These are phyloP conservation scores for Hysterium pulicare DNA, from an alignment of 2,329 filamentous ascomycete genomes.

Conservation along the genomic window DNA sequence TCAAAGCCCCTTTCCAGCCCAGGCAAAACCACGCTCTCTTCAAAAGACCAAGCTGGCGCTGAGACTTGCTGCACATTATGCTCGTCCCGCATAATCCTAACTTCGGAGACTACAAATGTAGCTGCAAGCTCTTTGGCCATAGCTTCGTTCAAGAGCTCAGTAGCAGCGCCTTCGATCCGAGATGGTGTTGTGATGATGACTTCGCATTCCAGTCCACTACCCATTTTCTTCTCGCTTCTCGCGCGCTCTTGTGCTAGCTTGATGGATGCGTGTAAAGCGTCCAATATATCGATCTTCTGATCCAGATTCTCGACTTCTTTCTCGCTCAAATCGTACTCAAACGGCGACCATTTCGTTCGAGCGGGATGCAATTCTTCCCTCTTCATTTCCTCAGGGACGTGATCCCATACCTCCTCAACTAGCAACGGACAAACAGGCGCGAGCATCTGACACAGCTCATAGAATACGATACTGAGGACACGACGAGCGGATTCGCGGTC, in stretches of 20 bases:
- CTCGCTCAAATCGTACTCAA: slow-evolving; percentile 6
- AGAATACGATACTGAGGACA: slow-evolving; percentile 60
- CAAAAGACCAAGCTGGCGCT: slow-evolving; percentile 40
- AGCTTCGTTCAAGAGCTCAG: slow-evolving; percentile 6
- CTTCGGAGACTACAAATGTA: slow-evolving; percentile 43
- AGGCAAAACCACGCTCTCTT: slow-evolving; percentile 15
- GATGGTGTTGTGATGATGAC: slow-evolving; percentile 51
- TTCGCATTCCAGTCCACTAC: slow-evolving; percentile 75
- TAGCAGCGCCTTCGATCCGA: slow-evolving; percentile 21
- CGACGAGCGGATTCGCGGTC: slow-evolving; percentile 58
- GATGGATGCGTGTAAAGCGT: slow-evolving; percentile 60
- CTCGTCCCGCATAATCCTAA: slow-evolving; percentile 17
- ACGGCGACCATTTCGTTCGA: slow-evolving; percentile 20
- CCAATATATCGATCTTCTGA: slow-evolving; percentile 37
- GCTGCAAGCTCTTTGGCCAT: slow-evolving; percentile 32
- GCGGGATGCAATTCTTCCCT: slow-evolving; percentile 21
- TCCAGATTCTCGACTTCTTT: slow-evolving; percentile 16
- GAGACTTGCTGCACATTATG: slow-evolving; percentile 10
- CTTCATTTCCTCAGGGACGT: slow-evolving; percentile 65
- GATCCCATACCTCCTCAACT: slow-evolving; percentile 84
- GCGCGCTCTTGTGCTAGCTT: slow-evolving; percentile 74
- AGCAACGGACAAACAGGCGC: slow-evolving; percentile 77
- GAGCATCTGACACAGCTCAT: slow-evolving; percentile 72
- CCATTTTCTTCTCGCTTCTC: slow-evolving; percentile 67
- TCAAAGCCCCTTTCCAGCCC: too few relatives aligned